Percentiles rank a stretch among this genome's conserved stretches.
Evolutionary conservation across 106 monocot species (phyloP).

Genomic region (Allium cepa): DNA sequence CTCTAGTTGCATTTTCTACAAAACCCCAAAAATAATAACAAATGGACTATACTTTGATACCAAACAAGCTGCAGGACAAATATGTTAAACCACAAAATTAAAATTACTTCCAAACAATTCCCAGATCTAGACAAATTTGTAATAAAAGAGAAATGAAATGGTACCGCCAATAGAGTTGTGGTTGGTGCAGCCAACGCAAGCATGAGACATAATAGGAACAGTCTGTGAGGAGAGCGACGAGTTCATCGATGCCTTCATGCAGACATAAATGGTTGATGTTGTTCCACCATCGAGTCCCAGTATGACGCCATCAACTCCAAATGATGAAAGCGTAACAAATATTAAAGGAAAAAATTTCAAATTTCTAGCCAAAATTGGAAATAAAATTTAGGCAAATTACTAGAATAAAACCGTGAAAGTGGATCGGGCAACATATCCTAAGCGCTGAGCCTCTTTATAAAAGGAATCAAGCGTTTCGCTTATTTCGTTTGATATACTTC

Average conservation of each 20-base stretch:
- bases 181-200: slow-evolving; percentile 81
- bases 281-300: slow-evolving; percentile 93
- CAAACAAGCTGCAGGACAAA: too few relatives aligned
- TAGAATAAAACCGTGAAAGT: slow-evolving; percentile 73
- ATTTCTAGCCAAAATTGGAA: not conserved
- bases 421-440: slow-evolving; percentile 86
- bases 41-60: too few relatives aligned
- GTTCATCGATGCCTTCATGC: slow-evolving; percentile 17
- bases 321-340: not conserved
- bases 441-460: slow-evolving; percentile 84
- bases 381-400: not conserved
- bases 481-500: not conserved
- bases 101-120: too few relatives aligned
- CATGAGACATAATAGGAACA: slow-evolving; percentile 53
- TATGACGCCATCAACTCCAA: slow-evolving; percentile 35
- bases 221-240: slow-evolving; percentile 12
- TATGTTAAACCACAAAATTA: too few relatives aligned
- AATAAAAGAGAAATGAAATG: too few relatives aligned
- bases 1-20: slow-evolving; percentile 71
- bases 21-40: too few relatives aligned
- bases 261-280: slow-evolving; percentile 86
- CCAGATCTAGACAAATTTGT: too few relatives aligned
- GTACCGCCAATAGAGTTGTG: slow-evolving; percentile 93
- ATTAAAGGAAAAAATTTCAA: not conserved
- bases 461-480: slow-evolving; percentile 67